Evolutionary conservation across 352 stramenopile species (phyloP).

Genomic region (Blastocystis hominis): DNA sequence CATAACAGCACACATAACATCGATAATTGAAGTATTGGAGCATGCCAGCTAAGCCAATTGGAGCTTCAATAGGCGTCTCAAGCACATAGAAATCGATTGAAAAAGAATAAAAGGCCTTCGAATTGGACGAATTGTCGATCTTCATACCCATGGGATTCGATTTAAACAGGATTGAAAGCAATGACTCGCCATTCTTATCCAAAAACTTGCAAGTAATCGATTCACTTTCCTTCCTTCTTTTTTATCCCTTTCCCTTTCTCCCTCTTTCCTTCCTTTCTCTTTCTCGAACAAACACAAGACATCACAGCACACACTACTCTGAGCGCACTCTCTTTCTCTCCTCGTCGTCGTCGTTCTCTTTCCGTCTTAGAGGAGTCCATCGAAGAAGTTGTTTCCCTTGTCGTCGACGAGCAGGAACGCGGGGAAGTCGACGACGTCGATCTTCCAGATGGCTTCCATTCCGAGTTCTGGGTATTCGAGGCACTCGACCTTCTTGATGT

Average conservation of each 20-base stretch:
- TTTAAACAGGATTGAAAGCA: too few relatives aligned
- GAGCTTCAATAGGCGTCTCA: too few relatives aligned
- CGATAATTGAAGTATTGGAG: too few relatives aligned
- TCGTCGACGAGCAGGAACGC: constrained; percentile 80
- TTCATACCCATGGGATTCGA: too few relatives aligned
- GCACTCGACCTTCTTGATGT: constrained; percentile 78
- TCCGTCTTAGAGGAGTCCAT: constrained; percentile 53
- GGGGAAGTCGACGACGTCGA: constrained; percentile 78
- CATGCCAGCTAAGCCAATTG: too few relatives aligned
- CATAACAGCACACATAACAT: too few relatives aligned
- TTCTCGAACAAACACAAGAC: not conserved
- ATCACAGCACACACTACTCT: not conserved
- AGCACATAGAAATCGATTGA: too few relatives aligned
- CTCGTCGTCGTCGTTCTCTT: not conserved
- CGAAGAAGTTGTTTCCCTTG: constrained; percentile 79
- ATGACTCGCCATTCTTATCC: too few relatives aligned
- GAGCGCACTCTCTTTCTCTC: not conserved
- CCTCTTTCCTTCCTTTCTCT: not conserved
- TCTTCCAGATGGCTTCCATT: constrained; percentile 82
- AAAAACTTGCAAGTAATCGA: too few relatives aligned
- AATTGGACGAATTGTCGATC: too few relatives aligned
- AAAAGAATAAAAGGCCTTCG: too few relatives aligned
- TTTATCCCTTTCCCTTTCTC: not conserved
- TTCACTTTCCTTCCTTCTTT: not conserved
- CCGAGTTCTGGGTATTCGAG: constrained; percentile 78